A percentile compares a stretch with the other conserved stretches of the same genome.
phyloP scores from a whole-genome alignment of 306 rosid genomes.

The Alnus glutinosa region DNA sequence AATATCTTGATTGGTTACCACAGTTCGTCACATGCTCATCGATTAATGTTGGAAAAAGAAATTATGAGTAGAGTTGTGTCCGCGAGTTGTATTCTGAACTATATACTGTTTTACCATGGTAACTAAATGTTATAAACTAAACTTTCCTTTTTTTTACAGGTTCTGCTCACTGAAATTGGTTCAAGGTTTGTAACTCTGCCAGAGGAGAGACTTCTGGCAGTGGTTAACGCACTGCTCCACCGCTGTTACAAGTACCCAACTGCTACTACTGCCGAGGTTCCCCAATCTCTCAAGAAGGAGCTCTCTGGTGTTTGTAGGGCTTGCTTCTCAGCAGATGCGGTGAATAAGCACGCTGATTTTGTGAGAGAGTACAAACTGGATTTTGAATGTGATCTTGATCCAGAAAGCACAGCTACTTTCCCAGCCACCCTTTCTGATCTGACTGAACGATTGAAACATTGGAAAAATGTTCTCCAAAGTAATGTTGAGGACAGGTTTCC shows the following conservation, averaged over 20 bases:
- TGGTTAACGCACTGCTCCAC: conserved; percentile 96
- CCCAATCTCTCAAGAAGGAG: conserved; percentile 98
- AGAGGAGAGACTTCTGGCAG: conserved; percentile 98
- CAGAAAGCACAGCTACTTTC: conserved; percentile 89
- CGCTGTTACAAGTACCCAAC: conserved; percentile 99
- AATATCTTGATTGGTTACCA: not conserved
- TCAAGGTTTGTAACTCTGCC: conserved; percentile 97
- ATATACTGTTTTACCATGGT: conserved; percentile 6
- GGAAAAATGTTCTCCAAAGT: conserved; percentile 98
- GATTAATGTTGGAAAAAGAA: not conserved
- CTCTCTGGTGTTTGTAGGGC: conserved; percentile 99
- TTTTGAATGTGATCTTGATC: conserved; percentile 98
- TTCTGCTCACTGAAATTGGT: conserved; percentile 95
- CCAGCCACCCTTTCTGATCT: conserved; percentile 93
- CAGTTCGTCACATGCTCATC: not conserved
- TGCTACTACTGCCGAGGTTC: conserved; percentile 99
- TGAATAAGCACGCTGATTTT: conserved; percentile 96
- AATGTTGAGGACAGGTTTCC: conserved; percentile 99
- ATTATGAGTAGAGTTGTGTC: not conserved
- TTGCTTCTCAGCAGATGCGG: conserved; percentile 97
- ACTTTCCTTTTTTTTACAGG: conserved; percentile 48
- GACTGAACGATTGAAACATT: conserved; percentile 89
- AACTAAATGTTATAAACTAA: conserved; percentile 21
- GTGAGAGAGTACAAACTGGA: conserved; percentile 97
- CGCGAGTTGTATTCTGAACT: not conserved